Evolutionary conservation across 225 moss, liverwort and hornwort species (phyloP).

Genomic region (Anthoceros angustus): DNA sequence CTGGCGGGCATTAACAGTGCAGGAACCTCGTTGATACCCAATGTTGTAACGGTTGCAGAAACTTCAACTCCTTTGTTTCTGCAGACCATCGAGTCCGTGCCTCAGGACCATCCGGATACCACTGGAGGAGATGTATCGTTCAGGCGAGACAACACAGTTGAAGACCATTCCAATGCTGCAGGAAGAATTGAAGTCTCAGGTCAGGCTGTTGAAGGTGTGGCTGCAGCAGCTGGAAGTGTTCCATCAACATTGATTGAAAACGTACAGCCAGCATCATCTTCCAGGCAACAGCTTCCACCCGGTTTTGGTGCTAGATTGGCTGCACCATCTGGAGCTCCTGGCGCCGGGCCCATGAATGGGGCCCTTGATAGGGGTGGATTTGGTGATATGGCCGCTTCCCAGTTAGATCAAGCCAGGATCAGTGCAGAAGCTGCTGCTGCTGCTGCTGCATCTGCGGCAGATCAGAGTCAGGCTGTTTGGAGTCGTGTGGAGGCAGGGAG

Average conservation of each 20-base stretch:
- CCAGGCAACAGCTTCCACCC: not conserved
- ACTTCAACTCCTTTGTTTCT: no score
- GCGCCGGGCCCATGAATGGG: not conserved
- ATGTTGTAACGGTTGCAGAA: no score
- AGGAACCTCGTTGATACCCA: not conserved
- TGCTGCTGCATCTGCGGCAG: conserved; percentile 17
- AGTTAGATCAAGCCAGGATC: conserved; percentile 3
- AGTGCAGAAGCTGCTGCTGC: conserved; percentile 26
- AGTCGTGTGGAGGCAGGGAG: conserved; percentile 20
- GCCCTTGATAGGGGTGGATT: not conserved
- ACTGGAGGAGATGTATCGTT: not conserved
- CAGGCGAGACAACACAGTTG: not conserved
- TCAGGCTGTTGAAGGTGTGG: not conserved
- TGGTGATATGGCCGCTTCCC: not conserved
- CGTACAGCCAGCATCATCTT: not conserved
- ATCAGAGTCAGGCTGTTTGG: conserved; percentile 23
- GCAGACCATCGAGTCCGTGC: no score
- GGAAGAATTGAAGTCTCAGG: not conserved
- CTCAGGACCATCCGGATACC: no score
- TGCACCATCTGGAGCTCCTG: not conserved
- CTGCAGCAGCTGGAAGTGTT: no score
- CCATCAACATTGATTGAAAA: not conserved
- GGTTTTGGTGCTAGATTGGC: not conserved
- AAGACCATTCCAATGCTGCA: not conserved
- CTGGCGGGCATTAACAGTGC: not conserved